phyloP scores from a whole-genome alignment of 768 basidiomycete genomes.

The Lyophyllum semitale region DNA sequence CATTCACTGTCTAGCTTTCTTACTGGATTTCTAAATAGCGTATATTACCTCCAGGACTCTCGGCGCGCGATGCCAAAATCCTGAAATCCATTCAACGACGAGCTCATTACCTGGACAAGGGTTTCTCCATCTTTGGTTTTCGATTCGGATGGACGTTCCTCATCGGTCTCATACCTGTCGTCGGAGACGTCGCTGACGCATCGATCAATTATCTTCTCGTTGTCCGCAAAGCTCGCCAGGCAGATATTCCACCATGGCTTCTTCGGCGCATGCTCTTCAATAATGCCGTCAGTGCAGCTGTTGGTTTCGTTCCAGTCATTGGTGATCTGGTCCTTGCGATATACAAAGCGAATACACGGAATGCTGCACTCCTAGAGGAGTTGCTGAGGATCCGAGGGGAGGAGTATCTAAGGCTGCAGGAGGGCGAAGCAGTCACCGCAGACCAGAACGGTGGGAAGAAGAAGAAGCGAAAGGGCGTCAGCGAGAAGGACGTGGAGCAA shows the following conservation, averaged over 20 bases:
- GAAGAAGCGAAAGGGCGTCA: constrained; percentile 20
- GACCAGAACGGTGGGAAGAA: constrained; percentile 7
- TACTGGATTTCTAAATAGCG: constrained; percentile 42
- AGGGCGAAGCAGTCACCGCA: constrained; percentile 24
- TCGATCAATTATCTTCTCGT: constrained; percentile 76
- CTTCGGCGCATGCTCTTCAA: constrained; percentile 74
- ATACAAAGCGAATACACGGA: constrained; percentile 88
- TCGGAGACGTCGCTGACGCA: constrained; percentile 67
- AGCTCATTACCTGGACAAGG: constrained; percentile 87
- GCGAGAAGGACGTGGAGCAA: constrained; percentile 38
- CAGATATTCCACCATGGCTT: constrained; percentile 71
- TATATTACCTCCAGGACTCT: constrained; percentile 73
- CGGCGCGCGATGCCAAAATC: constrained; percentile 71
- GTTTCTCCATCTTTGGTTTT: constrained; percentile 77
- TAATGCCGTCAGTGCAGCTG: constrained; percentile 64
- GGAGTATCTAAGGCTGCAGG: constrained; percentile 59
- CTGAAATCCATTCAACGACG: constrained; percentile 73
- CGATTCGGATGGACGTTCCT: constrained; percentile 88
- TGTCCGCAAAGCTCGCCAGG: constrained; percentile 71
- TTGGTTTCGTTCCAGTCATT: constrained; percentile 68
- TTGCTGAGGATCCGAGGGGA: constrained; percentile 79
- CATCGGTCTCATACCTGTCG: constrained; percentile 72
- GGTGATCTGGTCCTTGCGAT: constrained; percentile 78
- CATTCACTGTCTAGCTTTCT: neutral
- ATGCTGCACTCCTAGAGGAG: constrained; percentile 85